Conservation (phyloP, 495 filamentous ascomycete species). For the Penicillium bovifimosum region DNA sequence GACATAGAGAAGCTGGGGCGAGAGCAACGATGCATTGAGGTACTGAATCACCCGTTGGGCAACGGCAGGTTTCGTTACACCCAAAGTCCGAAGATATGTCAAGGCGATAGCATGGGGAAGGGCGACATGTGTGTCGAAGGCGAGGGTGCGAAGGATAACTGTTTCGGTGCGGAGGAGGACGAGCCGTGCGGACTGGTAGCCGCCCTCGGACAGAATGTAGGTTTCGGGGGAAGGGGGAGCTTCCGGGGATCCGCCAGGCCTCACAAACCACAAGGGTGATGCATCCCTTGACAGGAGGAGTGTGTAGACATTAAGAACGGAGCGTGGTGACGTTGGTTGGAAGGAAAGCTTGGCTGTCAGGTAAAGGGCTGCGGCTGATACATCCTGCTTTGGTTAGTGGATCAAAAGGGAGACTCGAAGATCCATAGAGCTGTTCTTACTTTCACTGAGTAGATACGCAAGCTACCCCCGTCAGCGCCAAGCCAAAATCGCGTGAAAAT, state of each 20-base stretch:
- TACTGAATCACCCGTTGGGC: slow-evolving; percentile 63
- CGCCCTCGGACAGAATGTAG: slow-evolving; percentile 69
- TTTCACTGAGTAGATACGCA: slow-evolving; percentile 51
- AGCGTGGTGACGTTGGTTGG: slow-evolving; percentile 67
- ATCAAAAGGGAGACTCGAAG: not conserved
- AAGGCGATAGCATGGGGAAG: slow-evolving; percentile 84
- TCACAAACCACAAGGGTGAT: slow-evolving; percentile 54
- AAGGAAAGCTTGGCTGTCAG: slow-evolving; percentile 80
- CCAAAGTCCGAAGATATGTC: slow-evolving; percentile 88
- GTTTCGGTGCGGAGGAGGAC: slow-evolving; percentile 66
- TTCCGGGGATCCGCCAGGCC: slow-evolving; percentile 25
- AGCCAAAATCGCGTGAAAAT: slow-evolving; percentile 84
- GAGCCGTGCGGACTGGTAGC: slow-evolving; percentile 57
- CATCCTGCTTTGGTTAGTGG: slow-evolving; percentile 47
- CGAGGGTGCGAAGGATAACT: slow-evolving; percentile 64
- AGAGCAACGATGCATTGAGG: slow-evolving; percentile 76
- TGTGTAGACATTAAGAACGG: slow-evolving; percentile 75
- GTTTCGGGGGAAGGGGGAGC: slow-evolving; percentile 45
- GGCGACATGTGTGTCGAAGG: slow-evolving; percentile 77
- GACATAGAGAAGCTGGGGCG: slow-evolving; percentile 82
- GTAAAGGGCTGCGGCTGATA: slow-evolving; percentile 77
- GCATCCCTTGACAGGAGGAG: slow-evolving; percentile 64
- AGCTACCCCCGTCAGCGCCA: slow-evolving; percentile 57
- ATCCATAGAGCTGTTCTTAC: slow-evolving; percentile 26
- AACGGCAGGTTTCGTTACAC: slow-evolving; percentile 47